These are phyloP conservation scores for Ustilago crameri DNA, from an alignment of 1,284 basidiomycete genomes.

Conservation along the genomic window DNA sequence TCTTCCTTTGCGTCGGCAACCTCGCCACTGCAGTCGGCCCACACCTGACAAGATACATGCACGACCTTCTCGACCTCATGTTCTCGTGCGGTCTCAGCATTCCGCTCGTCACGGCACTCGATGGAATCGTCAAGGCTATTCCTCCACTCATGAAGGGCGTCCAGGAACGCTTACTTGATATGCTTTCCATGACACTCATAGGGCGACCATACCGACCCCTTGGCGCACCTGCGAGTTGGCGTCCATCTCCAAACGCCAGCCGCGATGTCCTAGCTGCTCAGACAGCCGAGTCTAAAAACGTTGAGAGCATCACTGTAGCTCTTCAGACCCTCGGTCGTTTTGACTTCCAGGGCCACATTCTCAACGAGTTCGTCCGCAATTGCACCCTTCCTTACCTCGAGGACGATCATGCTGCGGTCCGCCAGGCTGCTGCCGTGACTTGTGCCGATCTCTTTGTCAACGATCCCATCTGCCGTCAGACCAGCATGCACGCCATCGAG, in stretches of 20 bases:
- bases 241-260: conserved; percentile 40
- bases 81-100: conserved; percentile 93
- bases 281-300: conserved; percentile 72
- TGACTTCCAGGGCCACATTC: conserved; percentile 85
- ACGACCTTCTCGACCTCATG: conserved; percentile 97
- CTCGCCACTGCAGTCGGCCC: conserved; percentile 93
- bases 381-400: conserved; percentile 94
- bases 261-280: conserved; percentile 47
- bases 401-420: conserved; percentile 87
- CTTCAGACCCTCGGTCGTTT: conserved; percentile 89
- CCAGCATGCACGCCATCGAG: conserved; percentile 94
- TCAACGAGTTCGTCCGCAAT: conserved; percentile 95
- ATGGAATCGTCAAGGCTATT: conserved; percentile 86
- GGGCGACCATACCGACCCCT: conserved; percentile 64
- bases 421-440: conserved; percentile 89
- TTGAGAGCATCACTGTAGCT: conserved; percentile 83
- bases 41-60: conserved; percentile 91
- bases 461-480: conserved; percentile 96
- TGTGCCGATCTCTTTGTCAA: conserved; percentile 89
- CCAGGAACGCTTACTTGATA: conserved; percentile 75
- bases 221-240: conserved; percentile 48
- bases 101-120: conserved; percentile 84
- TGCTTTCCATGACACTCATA: conserved; percentile 63
- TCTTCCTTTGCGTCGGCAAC: conserved; percentile 98
- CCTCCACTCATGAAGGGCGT: conserved; percentile 90